Evolutionary conservation across 768 basidiomycete species (phyloP).

Genomic region (Clathrus columnatus): DNA sequence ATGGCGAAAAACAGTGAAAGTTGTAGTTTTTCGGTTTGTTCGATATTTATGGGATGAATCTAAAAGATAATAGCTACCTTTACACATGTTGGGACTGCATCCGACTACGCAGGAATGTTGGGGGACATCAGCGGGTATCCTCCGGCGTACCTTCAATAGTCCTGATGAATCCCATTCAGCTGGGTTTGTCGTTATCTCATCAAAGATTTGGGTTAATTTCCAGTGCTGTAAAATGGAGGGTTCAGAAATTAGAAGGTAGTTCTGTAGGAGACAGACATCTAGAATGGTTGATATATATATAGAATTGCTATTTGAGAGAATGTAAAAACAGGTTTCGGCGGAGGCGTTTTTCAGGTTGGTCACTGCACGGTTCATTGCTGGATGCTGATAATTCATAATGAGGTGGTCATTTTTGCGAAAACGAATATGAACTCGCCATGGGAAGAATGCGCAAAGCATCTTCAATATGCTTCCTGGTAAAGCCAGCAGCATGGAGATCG

Average conservation of each 20-base stretch:
- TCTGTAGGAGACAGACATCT: slow-evolving; percentile 37
- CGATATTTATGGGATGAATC: not conserved
- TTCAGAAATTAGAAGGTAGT: not conserved
- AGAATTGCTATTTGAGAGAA: slow-evolving; percentile 89
- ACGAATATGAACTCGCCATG: slow-evolving; percentile 48
- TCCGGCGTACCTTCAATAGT: slow-evolving; percentile 64
- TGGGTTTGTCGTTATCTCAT: slow-evolving; percentile 86
- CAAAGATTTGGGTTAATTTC: slow-evolving; percentile 52
- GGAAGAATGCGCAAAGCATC: slow-evolving; percentile 73
- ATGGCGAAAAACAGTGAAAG: not conserved
- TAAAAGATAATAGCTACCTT: slow-evolving; percentile 41
- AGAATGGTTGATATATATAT: slow-evolving; percentile 89
- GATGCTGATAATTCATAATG: slow-evolving; percentile 54
- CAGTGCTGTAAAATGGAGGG: not conserved
- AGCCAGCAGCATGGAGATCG: slow-evolving; percentile 62
- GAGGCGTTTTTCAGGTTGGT: slow-evolving; percentile 56
- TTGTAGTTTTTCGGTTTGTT: not conserved
- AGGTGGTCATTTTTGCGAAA: no score
- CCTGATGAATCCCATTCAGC: slow-evolving; percentile 71
- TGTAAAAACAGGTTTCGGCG: slow-evolving; percentile 73
- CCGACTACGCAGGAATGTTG: slow-evolving; percentile 83
- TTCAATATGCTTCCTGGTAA: slow-evolving; percentile 68
- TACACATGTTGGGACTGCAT: slow-evolving; percentile 97
- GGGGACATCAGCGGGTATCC: slow-evolving; percentile 64
- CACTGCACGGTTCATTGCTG: slow-evolving; percentile 93